Evolutionary conservation across 2,329 filamentous ascomycete genomes (phyloP).

Genomic region (Drechslerella dactyloides): DNA sequence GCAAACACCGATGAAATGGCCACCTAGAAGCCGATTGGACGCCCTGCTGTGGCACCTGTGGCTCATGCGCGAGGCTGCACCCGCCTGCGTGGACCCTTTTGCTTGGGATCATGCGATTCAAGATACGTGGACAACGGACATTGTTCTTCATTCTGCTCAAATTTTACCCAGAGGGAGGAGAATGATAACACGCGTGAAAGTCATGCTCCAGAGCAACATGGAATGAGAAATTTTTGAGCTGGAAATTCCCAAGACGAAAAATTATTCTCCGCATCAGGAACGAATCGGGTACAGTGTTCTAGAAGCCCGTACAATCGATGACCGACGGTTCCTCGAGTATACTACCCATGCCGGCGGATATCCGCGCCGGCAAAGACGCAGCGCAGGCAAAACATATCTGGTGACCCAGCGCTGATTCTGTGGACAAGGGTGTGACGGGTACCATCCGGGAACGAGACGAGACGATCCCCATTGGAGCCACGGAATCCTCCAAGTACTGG

Average conservation of each 20-base stretch:
- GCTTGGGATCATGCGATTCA: not conserved
- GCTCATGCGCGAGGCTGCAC: not conserved
- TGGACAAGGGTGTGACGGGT: not conserved
- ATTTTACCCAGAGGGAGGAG: not conserved
- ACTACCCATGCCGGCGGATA: not conserved
- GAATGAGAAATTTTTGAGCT: not conserved
- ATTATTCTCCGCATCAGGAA: not conserved
- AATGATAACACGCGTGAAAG: not conserved
- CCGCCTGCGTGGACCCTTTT: not conserved
- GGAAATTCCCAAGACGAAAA: too few relatives aligned
- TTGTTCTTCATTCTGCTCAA: not conserved
- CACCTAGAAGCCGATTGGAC: constrained; percentile 12
- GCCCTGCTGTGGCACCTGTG: not conserved
- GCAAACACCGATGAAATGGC: constrained; percentile 34
- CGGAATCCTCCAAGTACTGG: too few relatives aligned
- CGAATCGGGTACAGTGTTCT: not conserved
- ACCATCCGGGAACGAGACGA: not conserved
- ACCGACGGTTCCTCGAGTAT: not conserved
- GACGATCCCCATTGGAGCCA: not conserved
- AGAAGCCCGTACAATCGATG: not conserved
- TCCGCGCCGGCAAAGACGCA: too few relatives aligned
- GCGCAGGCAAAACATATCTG: not conserved
- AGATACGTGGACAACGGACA: not conserved
- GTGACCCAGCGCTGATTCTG: not conserved
- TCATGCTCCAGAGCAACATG: not conserved